Evolutionary conservation across 768 basidiomycete species (phyloP).

Genomic region (Podaxis sp.): DNA sequence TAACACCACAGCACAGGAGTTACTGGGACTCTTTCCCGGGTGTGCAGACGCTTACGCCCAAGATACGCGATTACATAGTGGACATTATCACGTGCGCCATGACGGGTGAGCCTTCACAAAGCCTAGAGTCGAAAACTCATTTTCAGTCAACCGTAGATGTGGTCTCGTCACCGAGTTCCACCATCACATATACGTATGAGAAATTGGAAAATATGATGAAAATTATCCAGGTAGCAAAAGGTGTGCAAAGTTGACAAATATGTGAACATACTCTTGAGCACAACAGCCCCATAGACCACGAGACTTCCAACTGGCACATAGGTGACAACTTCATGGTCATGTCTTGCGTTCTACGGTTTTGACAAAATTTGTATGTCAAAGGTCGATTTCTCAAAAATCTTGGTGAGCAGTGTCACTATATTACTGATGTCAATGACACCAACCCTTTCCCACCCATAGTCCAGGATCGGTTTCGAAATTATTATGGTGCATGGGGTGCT

Average conservation of each 20-base stretch:
- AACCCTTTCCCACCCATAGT: background rate
- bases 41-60: background rate
- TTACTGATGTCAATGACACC: background rate
- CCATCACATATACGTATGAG: background rate
- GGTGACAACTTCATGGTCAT: background rate
- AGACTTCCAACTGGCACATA: constrained; percentile 11
- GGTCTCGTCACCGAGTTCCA: background rate
- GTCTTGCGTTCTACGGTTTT: background rate
- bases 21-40: constrained; percentile 10
- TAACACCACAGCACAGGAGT: background rate
- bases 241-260: background rate
- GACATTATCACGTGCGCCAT: background rate
- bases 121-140: too few relatives aligned
- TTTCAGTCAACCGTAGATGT: background rate
- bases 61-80: background rate
- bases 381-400: constrained; percentile 8
- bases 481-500: constrained; percentile 2
- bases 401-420: background rate
- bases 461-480: constrained; percentile 1
- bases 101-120: background rate
- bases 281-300: background rate
- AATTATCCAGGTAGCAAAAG: background rate
- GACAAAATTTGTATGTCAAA: background rate
- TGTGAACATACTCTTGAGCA: background rate
- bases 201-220: constrained; percentile 1